Base-by-base conservation (phyloP, 2,329 filamentous ascomycete genomes). In the Dactylellina cionopaga region DNA sequence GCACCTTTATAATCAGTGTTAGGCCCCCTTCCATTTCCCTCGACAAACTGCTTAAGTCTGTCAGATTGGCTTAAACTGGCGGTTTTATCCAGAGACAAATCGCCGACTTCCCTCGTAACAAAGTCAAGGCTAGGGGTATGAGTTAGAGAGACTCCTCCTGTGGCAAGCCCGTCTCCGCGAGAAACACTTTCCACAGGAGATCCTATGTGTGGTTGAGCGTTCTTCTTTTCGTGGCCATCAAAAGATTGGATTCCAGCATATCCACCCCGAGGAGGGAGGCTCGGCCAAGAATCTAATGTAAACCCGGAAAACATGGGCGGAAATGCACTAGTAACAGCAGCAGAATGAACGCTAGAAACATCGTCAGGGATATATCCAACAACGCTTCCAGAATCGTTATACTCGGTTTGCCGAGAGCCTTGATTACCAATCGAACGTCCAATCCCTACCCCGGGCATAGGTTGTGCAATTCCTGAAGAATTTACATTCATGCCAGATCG, bases 241-340 rank as follows among this genome's bases (percentile, higher is more conserved):
- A 64, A 71, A 10, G 66, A 79, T 90, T 90, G 76, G 84, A 85
- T 25, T 89, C 89, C 75, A 85, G 86, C 35, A 84, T 80, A 27
- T 52, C 90, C 85, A 66, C 81, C 85, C 5, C 84, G 81, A 62
- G 88, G 88, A 24, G 91, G 90, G 46, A 98, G 85, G 10, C 90
- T 87, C 27, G 95, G 95, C 95, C 95, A 99, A 2, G 84, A 74
- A 76, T 98, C 94, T 7, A 88, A 84, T 31, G 90, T 89, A 82
- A 99, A 98, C 80, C 90, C 91, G 64, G 92, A 92, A 81, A 99
- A 99, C 90, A 97, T 96, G 15, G 91, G 90, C 13, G 95, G 95
- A 80, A 94, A 98, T 22, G 92, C 91, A 49, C 89, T 89, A 58
- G 89, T 82, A 55, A 98, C 87, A 0, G 92, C 89, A 44, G 92